phyloP scores from a whole-genome alignment of 148 eudicot genomes.

The Diospyros kaki region DNA sequence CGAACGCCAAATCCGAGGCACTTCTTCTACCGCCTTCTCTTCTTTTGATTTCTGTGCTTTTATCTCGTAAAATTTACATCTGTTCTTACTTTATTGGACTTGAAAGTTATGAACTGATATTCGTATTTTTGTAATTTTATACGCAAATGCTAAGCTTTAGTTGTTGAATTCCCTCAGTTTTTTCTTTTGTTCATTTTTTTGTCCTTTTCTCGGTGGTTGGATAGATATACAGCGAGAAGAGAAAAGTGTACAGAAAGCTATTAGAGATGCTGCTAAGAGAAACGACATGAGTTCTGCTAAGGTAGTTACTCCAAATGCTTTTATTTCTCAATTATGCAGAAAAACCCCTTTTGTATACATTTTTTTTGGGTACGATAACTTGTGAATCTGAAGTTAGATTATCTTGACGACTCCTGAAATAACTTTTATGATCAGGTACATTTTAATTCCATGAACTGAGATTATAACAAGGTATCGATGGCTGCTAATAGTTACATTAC shows the following conservation, averaged over 20 bases:
- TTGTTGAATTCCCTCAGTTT: not conserved
- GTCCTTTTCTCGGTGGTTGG: not conserved
- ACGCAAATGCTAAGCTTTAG: not conserved
- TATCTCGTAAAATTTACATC: not conserved
- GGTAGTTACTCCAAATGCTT: constrained; percentile 32
- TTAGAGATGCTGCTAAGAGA: constrained; percentile 90
- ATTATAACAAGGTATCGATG: not conserved
- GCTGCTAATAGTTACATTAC: not conserved
- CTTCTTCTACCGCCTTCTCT: not conserved
- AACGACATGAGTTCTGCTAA: constrained; percentile 97
- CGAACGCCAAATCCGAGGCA: constrained; percentile 92
- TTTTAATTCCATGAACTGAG: not conserved
- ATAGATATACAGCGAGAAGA: constrained; percentile 96
- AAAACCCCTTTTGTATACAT: not conserved
- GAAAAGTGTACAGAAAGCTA: constrained; percentile 92
- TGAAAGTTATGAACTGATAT: not conserved
- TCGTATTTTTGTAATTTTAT: not conserved
- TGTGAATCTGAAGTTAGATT: too few relatives aligned
- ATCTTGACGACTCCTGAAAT: not conserved
- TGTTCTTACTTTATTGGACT: not conserved
- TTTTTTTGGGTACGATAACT: not conserved
- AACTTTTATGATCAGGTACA: not conserved
- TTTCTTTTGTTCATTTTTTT: constrained; percentile 3
- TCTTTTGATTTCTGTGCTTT: not conserved
- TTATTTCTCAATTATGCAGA: not conserved